Percentiles rank a stretch among this genome's conserved stretches.
phyloP scores from a whole-genome alignment of 176 grass and related monocot genomes.

The Tillandsia leiboldiana region DNA sequence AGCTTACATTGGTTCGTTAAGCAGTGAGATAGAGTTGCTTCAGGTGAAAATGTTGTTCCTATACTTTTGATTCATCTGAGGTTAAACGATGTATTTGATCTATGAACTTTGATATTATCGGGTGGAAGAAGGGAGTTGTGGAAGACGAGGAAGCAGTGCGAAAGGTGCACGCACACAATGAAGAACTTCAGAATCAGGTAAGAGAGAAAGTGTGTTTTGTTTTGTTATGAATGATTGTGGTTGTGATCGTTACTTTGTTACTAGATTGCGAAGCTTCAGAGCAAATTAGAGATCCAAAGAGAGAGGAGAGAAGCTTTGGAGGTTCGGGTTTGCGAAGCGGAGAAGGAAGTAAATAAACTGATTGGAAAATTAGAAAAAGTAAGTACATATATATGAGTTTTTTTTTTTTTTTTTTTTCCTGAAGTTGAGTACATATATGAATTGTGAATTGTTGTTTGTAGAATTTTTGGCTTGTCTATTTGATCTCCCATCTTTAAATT shows the following conservation, averaged over 20 bases:
- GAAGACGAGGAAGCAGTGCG: neutral
- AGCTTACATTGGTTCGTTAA: slow-evolving; percentile 33
- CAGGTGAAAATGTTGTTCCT: slow-evolving; percentile 20
- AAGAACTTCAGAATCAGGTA: neutral
- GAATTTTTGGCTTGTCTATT: neutral
- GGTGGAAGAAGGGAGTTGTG: neutral
- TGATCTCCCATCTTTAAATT: neutral
- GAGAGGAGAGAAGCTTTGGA: neutral
- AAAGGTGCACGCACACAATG: neutral
- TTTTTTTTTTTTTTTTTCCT: neutral
- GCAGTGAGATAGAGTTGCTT: slow-evolving; percentile 27
- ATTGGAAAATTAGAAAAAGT: neutral
- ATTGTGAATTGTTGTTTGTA: too few species aligned
- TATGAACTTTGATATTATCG: neutral
- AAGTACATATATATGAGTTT: neutral
- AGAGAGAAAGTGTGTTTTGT: neutral
- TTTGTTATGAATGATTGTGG: neutral
- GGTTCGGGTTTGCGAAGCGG: neutral
- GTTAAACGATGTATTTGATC: neutral
- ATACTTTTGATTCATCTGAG: neutral
- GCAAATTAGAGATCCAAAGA: neutral
- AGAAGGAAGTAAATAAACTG: neutral
- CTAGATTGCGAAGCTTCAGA: neutral
- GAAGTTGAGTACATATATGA: too few species aligned
- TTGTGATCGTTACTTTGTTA: slow-evolving; percentile 1